A percentile compares a stretch with the other conserved stretches of the same genome.
Conservation (phyloP, 148 eudicot species). For the Cornus controversa region DNA sequence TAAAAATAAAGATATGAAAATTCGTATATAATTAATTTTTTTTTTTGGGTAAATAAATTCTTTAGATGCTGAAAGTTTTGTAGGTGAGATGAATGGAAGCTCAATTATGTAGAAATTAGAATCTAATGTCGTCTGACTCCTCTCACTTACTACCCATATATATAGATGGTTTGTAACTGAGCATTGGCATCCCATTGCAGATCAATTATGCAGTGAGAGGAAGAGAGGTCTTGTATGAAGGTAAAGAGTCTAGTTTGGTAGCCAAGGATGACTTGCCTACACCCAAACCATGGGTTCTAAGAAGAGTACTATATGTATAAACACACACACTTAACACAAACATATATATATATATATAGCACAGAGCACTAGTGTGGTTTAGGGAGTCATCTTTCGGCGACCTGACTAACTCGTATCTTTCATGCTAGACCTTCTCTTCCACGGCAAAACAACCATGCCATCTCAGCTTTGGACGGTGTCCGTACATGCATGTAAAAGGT, state of each 20-base stretch:
- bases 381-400: constrained; percentile 1
- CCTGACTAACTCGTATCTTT: neutral
- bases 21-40: too few relatives aligned
- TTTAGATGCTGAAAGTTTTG: neutral
- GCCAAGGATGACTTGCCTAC: too few relatives aligned
- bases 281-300: neutral
- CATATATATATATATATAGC: too few relatives aligned
- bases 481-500: too few relatives aligned
- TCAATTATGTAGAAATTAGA: too few relatives aligned
- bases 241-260: constrained; percentile 14
- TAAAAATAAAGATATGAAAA: too few relatives aligned
- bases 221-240: constrained; percentile 15
- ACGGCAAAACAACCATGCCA: neutral
- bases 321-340: too few relatives aligned
- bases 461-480: too few relatives aligned
- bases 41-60: too few relatives aligned
- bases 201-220: neutral
- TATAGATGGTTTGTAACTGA: neutral
- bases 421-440: constrained; percentile 16
- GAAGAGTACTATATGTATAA: too few relatives aligned
- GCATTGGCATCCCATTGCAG: too few relatives aligned
- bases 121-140: too few relatives aligned
- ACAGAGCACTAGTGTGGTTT: neutral
- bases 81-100: neutral
- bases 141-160: neutral